Evolutionary conservation across 306 rosid species (phyloP).

Genomic region (Lathyrus sativus): DNA sequence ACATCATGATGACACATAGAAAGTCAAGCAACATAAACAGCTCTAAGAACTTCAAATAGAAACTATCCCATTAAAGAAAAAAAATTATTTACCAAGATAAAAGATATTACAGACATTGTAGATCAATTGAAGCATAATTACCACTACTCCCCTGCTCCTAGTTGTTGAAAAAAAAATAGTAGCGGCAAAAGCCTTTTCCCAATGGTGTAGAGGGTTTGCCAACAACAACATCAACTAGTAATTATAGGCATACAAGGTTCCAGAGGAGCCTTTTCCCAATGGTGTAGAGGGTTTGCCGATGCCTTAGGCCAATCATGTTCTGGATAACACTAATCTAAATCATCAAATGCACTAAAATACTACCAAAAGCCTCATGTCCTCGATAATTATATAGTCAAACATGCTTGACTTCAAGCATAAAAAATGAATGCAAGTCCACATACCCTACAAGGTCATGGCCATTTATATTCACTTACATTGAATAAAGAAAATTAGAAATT

Average conservation of each 20-base stretch:
- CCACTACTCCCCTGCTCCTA: no score
- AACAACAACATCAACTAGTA: slow-evolving; percentile 23
- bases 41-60: slow-evolving; percentile 18
- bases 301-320: slow-evolving; percentile 99
- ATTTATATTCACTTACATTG: no score
- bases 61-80: slow-evolving; percentile 1
- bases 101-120: slow-evolving; percentile 17
- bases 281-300: slow-evolving; percentile 71
- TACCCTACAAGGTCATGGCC: slow-evolving; percentile 74
- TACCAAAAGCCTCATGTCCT: slow-evolving; percentile 5
- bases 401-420: slow-evolving; percentile 6
- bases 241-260: slow-evolving; percentile 77
- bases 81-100: slow-evolving; percentile 21
- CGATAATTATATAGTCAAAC: slow-evolving; percentile 24
- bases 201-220: no score
- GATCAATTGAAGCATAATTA: no score
- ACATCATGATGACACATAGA: not conserved
- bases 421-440: slow-evolving; percentile 29
- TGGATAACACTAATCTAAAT: not conserved
- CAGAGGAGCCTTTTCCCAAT: slow-evolving; percentile 98
- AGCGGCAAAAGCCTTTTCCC: slow-evolving; percentile 54
- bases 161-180: no score
- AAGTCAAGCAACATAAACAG: slow-evolving; percentile 24
- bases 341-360: slow-evolving; percentile 9
- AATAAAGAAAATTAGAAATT: no score